Conservation (phyloP, 768 basidiomycete genomes). For the Trametes maxima region DNA sequence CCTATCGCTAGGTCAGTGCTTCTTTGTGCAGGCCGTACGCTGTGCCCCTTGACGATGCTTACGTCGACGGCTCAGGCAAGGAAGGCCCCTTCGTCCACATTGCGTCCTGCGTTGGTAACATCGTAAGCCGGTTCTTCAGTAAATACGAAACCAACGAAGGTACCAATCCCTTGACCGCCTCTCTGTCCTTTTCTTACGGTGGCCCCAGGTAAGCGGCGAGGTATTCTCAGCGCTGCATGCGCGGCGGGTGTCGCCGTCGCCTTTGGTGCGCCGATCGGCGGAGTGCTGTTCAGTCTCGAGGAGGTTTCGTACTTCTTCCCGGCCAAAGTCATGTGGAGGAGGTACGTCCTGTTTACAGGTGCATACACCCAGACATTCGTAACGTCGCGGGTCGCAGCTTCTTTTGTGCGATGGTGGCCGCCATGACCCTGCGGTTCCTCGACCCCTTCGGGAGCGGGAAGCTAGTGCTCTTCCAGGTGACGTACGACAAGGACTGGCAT, state of each 20-base stretch:
- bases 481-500: constrained; percentile 95
- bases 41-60: background rate
- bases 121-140: constrained; percentile 77
- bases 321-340: constrained; percentile 96
- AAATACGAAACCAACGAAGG: constrained; percentile 99
- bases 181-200: background rate
- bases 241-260: constrained; percentile 98
- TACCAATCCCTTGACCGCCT: constrained; percentile 3
- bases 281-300: constrained; percentile 90
- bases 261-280: constrained; percentile 95
- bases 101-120: constrained; percentile 90
- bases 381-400: constrained; percentile 60
- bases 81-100: constrained; percentile 90
- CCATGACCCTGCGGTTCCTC: constrained; percentile 88
- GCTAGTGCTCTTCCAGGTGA: constrained; percentile 89
- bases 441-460: constrained; percentile 97
- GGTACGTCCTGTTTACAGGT: constrained; percentile 47
- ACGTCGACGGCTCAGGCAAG: constrained; percentile 45
- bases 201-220: constrained; percentile 79
- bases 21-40: constrained; percentile 8
- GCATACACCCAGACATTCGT: constrained; percentile 26
- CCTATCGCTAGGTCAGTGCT: constrained; percentile 66
- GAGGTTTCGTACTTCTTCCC: constrained; percentile 98
- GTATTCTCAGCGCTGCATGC: constrained; percentile 93
- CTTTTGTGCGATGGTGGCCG: constrained; percentile 98